Percentiles rank a stretch among this genome's conserved stretches.
Evolutionary conservation across 2,329 filamentous ascomycete species (phyloP).

Genomic region (Fusarium nodosum): DNA sequence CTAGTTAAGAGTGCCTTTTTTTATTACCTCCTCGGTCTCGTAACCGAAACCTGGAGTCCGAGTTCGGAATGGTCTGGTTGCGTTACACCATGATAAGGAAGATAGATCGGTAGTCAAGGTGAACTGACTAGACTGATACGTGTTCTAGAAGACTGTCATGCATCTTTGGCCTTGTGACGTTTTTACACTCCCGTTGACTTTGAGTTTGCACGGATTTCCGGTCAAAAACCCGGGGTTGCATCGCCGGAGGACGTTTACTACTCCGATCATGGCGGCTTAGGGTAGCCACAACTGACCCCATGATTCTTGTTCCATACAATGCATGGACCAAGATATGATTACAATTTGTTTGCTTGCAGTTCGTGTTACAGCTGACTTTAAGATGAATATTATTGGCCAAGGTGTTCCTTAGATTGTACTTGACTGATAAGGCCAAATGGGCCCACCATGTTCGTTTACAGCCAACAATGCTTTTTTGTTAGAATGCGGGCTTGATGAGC

Average conservation of each 20-base stretch:
- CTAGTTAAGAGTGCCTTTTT: not conserved
- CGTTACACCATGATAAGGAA: not conserved
- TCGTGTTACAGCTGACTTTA: not conserved
- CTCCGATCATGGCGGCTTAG: not conserved
- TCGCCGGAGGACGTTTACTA: not conserved
- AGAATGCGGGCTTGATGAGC: not conserved
- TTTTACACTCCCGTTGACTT: constrained; percentile 1
- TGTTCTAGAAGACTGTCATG: constrained; percentile 25
- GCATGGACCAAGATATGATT: not conserved
- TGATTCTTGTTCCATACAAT: not conserved
- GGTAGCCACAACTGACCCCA: not conserved
- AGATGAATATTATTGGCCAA: not conserved
- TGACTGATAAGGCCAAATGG: not conserved
- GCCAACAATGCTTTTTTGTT: not conserved
- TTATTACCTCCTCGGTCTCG: constrained; percentile 21
- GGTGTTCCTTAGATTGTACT: not conserved
- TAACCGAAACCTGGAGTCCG: constrained; percentile 34
- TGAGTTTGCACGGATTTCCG: constrained; percentile 11
- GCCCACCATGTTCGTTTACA: not conserved
- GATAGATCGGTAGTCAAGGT: not conserved
- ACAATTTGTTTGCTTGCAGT: not conserved
- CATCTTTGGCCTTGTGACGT: constrained; percentile 12
- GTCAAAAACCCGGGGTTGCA: constrained; percentile 10
- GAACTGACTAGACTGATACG: not conserved
- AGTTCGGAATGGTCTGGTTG: constrained; percentile 18